Percentiles rank a stretch among this genome's conserved stretches.
phyloP scores from a whole-genome alignment of 306 rosid species.

The Argentina anserina region DNA sequence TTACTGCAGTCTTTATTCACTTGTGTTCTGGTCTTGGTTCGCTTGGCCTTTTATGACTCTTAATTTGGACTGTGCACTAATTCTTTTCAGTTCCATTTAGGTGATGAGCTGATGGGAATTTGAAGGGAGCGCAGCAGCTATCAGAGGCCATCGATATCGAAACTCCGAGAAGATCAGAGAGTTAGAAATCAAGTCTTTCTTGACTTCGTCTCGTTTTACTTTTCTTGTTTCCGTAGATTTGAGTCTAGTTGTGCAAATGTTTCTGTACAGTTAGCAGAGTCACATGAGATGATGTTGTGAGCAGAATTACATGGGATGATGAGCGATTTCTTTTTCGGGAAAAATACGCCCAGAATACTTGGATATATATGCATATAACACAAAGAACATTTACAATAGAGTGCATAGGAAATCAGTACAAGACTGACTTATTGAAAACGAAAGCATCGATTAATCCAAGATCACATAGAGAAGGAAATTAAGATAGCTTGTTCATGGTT shows the following conservation, averaged over 20 bases:
- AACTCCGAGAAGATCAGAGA: background rate
- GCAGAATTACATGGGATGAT: background rate
- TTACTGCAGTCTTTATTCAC: no score
- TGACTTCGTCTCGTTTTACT: background rate
- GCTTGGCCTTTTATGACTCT: background rate
- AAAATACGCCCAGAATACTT: background rate
- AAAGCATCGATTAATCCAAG: background rate
- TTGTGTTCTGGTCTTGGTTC: background rate
- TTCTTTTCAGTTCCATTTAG: background rate
- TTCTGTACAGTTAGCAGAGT: constrained; percentile 6
- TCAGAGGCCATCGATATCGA: background rate
- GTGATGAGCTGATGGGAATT: background rate
- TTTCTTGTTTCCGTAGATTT: background rate
- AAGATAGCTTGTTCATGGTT: background rate
- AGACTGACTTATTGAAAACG: background rate
- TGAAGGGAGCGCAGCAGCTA: background rate
- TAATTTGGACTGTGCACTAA: background rate
- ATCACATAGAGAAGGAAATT: background rate
- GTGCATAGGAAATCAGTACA: background rate
- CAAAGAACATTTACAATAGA: background rate
- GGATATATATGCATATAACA: background rate
- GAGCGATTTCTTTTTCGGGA: background rate
- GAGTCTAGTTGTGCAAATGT: background rate
- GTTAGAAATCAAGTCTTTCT: constrained; percentile 2
- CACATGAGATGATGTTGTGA: background rate